Conservation (phyloP, 192 early-diverging fungal genomes). For the Coemansia sp. region DNA sequence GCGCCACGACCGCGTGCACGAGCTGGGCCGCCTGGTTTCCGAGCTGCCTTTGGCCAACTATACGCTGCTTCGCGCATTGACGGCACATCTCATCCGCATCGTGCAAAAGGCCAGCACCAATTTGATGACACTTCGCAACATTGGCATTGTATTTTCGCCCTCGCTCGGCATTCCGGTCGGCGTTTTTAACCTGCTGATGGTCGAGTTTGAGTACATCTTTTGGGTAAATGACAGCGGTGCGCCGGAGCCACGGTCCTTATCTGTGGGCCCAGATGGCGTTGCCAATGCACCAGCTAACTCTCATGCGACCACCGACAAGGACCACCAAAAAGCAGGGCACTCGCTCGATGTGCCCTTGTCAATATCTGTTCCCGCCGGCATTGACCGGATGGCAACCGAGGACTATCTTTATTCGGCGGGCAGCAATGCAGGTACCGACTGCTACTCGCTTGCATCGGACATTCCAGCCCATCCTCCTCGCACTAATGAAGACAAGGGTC, state of each 20-base stretch:
- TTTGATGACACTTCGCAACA: conserved; percentile 93
- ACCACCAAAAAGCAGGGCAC: not conserved
- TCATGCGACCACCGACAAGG: not conserved
- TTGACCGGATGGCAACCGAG: conserved; percentile 12
- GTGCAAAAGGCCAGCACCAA: conserved; percentile 80
- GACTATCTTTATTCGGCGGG: conserved; percentile 10
- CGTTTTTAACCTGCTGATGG: conserved; percentile 88
- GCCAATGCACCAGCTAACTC: not conserved
- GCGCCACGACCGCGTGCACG: conserved; percentile 73
- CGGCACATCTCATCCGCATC: conserved; percentile 85
- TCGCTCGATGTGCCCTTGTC: conserved; percentile 8
- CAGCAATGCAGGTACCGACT: not conserved
- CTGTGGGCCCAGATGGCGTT: not conserved
- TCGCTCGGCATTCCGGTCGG: conserved; percentile 90
- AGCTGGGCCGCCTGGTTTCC: conserved; percentile 75
- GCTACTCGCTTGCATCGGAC: not conserved
- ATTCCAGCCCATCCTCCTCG: conserved; percentile 1
- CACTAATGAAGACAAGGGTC: not conserved
- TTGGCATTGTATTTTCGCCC: conserved; percentile 94
- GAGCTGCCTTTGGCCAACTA: conserved; percentile 84
- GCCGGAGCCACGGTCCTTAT: conserved; percentile 45
- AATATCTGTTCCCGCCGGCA: conserved; percentile 27
- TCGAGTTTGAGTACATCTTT: conserved; percentile 83
- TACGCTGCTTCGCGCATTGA: conserved; percentile 77
- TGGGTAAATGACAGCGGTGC: conserved; percentile 65